phyloP scores from a whole-genome alignment of 345 rosid species.

The Mangifera indica region DNA sequence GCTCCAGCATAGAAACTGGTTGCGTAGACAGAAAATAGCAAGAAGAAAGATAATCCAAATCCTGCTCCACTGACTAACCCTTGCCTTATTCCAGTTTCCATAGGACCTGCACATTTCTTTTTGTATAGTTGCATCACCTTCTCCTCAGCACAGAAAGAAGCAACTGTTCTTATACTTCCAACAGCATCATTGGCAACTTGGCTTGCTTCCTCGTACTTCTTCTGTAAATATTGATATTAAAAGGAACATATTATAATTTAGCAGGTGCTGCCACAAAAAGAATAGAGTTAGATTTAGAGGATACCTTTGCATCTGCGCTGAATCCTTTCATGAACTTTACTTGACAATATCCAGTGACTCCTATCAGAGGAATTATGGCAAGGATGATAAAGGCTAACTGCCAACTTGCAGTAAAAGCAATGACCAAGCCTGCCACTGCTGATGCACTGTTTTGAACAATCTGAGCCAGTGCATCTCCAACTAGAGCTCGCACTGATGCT shows the following conservation, averaged over 20 bases:
- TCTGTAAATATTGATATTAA: too few species aligned
- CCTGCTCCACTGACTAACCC: slow-evolving; percentile 71
- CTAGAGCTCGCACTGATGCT: slow-evolving; percentile 62
- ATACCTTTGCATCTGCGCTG: slow-evolving; percentile 82
- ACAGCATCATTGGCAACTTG: slow-evolving; percentile 27
- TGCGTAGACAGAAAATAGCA: slow-evolving; percentile 55
- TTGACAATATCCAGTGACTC: slow-evolving; percentile 56
- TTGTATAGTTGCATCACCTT: slow-evolving; percentile 72
- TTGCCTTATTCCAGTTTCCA: slow-evolving; percentile 62
- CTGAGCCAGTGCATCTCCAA: slow-evolving; percentile 72
- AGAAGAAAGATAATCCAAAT: slow-evolving; percentile 63
- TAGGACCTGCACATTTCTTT: slow-evolving; percentile 77
- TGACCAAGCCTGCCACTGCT: slow-evolving; percentile 60
- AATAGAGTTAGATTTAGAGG: neutral
- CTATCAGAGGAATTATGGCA: slow-evolving; percentile 61
- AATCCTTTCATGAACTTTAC: slow-evolving; percentile 73
- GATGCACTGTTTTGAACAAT: slow-evolving; percentile 59
- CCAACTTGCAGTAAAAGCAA: slow-evolving; percentile 73
- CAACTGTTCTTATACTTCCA: slow-evolving; percentile 70
- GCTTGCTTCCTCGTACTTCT: slow-evolving; percentile 50
- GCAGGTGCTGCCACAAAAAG: neutral
- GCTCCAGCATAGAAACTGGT: slow-evolving; percentile 79
- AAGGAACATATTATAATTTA: too few species aligned
- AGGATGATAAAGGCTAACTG: slow-evolving; percentile 60
- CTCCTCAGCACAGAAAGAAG: slow-evolving; percentile 87